Evolutionary conservation across 805 yeast species (phyloP).

Genomic region (Wickerhamomyces queroliae): DNA sequence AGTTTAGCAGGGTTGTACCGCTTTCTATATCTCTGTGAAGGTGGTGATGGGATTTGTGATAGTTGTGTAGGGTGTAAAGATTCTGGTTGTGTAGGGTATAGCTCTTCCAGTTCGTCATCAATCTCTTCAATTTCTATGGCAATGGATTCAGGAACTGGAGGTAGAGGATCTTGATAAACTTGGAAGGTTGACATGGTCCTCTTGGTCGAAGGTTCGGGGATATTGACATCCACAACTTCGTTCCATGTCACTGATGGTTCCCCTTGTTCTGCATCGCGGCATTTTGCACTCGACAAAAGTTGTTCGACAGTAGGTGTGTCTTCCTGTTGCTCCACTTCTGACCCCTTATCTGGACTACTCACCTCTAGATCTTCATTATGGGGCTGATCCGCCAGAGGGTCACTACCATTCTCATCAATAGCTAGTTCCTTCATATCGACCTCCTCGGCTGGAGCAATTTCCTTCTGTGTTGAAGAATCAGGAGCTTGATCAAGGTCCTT

Average conservation of each 20-base stretch:
- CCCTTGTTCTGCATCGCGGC: slow-evolving; percentile 1
- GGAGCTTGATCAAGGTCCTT: too few species aligned
- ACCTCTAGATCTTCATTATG: too few species aligned
- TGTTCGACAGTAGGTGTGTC: too few species aligned
- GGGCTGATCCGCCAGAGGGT: too few species aligned
- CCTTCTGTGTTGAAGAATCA: neutral
- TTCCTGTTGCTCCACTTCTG: too few species aligned
- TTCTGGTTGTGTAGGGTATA: slow-evolving; percentile 24
- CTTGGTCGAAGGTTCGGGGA: too few species aligned
- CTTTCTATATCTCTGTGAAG: neutral
- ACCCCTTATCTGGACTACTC: too few species aligned
- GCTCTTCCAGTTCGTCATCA: slow-evolving; percentile 21
- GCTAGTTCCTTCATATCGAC: too few species aligned
- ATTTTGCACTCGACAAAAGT: too few species aligned
- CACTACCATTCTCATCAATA: too few species aligned
- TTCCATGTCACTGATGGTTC: neutral
- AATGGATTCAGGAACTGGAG: neutral
- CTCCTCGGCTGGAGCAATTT: slow-evolving; percentile 1
- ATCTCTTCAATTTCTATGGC: slow-evolving; percentile 10
- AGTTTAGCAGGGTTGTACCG: neutral
- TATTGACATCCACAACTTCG: too few species aligned
- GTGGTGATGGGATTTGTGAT: slow-evolving; percentile 10
- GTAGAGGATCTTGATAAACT: neutral
- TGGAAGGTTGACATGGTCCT: neutral
- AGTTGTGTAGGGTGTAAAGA: slow-evolving; percentile 11